Evolutionary conservation across 768 basidiomycete genomes (phyloP).

Genomic region (Suillus luteus): DNA sequence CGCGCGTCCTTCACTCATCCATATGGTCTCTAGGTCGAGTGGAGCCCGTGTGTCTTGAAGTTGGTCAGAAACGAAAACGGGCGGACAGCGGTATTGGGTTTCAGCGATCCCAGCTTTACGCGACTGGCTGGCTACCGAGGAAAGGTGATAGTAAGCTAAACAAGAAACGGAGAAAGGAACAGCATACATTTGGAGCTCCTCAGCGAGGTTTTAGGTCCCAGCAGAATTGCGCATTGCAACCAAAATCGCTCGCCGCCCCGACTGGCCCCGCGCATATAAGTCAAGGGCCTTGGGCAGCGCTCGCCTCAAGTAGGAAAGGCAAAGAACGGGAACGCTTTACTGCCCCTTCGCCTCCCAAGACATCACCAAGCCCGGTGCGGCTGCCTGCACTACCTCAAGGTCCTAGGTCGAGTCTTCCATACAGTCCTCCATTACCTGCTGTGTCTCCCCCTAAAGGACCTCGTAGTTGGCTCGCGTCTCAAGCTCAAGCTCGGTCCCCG

Average conservation of each 20-base stretch:
- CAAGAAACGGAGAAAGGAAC: constrained; percentile 15
- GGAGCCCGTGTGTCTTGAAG: constrained; percentile 16
- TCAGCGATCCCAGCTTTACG: constrained; percentile 8
- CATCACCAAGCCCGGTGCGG: constrained; percentile 2
- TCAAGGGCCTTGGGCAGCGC: constrained; percentile 7
- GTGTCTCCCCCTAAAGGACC: constrained; percentile 3
- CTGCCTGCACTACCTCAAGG: constrained; percentile 1
- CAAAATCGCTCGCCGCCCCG: neutral
- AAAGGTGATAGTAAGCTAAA: constrained; percentile 9
- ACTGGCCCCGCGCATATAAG: neutral
- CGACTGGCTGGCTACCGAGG: neutral
- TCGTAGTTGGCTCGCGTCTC: constrained; percentile 6
- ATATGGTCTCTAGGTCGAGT: constrained; percentile 15
- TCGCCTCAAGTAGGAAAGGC: constrained; percentile 7
- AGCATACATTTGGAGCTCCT: constrained; percentile 3
- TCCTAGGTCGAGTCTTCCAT: constrained; percentile 2
- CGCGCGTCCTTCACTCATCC: constrained; percentile 13
- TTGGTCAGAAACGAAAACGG: constrained; percentile 17
- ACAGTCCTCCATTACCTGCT: constrained; percentile 4
- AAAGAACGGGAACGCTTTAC: constrained; percentile 7
- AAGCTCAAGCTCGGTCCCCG: constrained; percentile 2
- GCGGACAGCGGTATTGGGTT: constrained; percentile 19
- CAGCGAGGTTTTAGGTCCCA: constrained; percentile 1
- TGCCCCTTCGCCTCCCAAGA: neutral
- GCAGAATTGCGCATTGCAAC: neutral